A percentile compares a stretch with the other conserved stretches of the same genome.
These are phyloP conservation scores for Arthrocladium fulminans DNA, from an alignment of 2,329 filamentous ascomycete species.

Conservation along the genomic window DNA sequence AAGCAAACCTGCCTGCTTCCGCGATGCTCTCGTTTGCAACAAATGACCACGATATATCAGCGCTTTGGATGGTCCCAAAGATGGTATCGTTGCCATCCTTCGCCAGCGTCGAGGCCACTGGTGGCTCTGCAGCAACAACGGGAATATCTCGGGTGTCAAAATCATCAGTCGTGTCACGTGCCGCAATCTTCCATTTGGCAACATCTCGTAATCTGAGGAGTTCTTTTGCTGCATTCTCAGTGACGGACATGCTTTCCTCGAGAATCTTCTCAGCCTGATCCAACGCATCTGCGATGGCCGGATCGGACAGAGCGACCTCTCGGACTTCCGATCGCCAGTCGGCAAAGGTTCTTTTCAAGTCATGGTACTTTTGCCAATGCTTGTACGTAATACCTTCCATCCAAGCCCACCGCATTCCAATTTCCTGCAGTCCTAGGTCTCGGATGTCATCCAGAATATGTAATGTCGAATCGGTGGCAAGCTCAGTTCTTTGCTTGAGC, in stretches of 20 bases:
- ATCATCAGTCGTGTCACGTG: slow-evolving; percentile 65
- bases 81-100: slow-evolving; percentile 21
- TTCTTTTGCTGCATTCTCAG: slow-evolving; percentile 70
- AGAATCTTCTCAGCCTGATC: slow-evolving; percentile 61
- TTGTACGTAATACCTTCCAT: slow-evolving; percentile 93
- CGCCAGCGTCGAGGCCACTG: slow-evolving; percentile 25
- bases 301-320: slow-evolving; percentile 63
- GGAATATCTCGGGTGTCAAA: slow-evolving; percentile 63
- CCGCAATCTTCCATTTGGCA: slow-evolving; percentile 71
- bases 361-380: slow-evolving; percentile 92
- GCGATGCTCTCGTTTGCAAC: slow-evolving; percentile 15
- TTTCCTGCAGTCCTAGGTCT: slow-evolving; percentile 77
- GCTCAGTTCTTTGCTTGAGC: slow-evolving; percentile 58
- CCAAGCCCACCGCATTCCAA: slow-evolving; percentile 90
- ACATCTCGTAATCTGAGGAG: slow-evolving; percentile 73
- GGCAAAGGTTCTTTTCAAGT: slow-evolving; percentile 70
- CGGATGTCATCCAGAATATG: slow-evolving; percentile 74
- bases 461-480: slow-evolving; percentile 70
- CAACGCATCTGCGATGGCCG: slow-evolving; percentile 59
- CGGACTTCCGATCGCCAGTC: slow-evolving; percentile 80
- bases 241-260: slow-evolving; percentile 68
- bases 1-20: slow-evolving; percentile 10
- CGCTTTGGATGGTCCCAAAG: slow-evolving; percentile 27
- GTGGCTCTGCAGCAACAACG: slow-evolving; percentile 37
- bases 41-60: slow-evolving; percentile 30